Percentiles rank a stretch among this genome's conserved stretches.
Evolutionary conservation across 495 filamentous ascomycete species (phyloP).

Genomic region (Podospora pseudopauciseta): DNA sequence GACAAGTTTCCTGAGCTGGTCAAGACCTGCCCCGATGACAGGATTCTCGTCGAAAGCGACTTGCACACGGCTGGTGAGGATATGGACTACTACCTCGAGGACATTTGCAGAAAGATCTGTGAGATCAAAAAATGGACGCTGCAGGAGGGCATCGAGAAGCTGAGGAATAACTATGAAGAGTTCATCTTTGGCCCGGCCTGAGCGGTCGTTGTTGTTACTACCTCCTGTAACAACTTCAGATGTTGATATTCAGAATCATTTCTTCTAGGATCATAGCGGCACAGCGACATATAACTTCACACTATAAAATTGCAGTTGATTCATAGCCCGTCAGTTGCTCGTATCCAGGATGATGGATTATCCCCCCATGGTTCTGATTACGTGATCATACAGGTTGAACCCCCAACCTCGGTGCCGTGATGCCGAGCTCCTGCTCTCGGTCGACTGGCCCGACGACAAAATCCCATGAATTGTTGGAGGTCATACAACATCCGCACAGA

Average conservation of each 20-base stretch:
- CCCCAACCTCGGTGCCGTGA: background rate
- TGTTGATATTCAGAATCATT: background rate
- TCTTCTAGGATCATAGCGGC: background rate
- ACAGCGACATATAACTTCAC: background rate
- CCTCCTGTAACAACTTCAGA: background rate
- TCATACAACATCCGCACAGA: background rate
- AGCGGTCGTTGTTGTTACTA: background rate
- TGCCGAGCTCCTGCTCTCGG: background rate
- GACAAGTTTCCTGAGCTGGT: slow-evolving; percentile 59
- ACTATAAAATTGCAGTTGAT: background rate
- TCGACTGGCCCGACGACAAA: background rate
- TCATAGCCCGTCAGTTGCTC: background rate
- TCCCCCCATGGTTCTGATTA: background rate
- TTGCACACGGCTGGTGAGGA: slow-evolving; percentile 75
- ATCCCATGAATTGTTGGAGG: background rate
- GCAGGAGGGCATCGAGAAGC: slow-evolving; percentile 61
- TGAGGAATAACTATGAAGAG: slow-evolving; percentile 73
- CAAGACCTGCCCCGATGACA: slow-evolving; percentile 68
- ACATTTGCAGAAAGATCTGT: slow-evolving; percentile 70
- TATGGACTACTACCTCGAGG: slow-evolving; percentile 77
- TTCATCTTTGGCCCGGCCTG: slow-evolving; percentile 65
- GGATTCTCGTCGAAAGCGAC: slow-evolving; percentile 85
- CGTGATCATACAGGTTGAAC: background rate
- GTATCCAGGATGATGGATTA: background rate
- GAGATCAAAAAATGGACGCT: slow-evolving; percentile 73